These are phyloP conservation scores for Acrodontium crateriforme DNA, from an alignment of 2,329 filamentous ascomycete species.

Conservation along the genomic window DNA sequence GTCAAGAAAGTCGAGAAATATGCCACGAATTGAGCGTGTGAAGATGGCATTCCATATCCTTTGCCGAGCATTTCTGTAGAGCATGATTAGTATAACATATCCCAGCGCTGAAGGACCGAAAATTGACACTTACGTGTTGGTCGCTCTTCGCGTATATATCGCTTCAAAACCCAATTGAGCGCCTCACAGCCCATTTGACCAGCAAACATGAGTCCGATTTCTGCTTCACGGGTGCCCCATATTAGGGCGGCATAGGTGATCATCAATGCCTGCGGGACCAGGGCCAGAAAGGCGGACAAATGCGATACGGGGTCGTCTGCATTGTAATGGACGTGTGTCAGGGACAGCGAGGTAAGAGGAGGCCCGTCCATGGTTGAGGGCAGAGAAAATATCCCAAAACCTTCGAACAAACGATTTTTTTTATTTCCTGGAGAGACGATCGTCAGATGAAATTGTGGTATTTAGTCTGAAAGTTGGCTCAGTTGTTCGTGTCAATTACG, in stretches of 20 bases:
- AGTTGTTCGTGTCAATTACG: too few relatives aligned
- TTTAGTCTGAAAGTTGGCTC: too few relatives aligned
- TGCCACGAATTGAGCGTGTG: constrained; percentile 85
- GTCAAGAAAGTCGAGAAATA: constrained; percentile 79
- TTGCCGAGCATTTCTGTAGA: constrained; percentile 62
- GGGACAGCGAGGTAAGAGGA: constrained; percentile 73
- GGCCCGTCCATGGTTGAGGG: constrained; percentile 30
- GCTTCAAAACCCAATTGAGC: constrained; percentile 79
- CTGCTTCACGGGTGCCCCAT: constrained; percentile 80
- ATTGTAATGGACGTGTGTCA: constrained; percentile 97
- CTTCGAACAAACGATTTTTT: too few relatives aligned
- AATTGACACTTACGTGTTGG: constrained; percentile 51
- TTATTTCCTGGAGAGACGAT: too few relatives aligned
- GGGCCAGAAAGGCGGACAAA: constrained; percentile 82
- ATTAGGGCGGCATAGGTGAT: constrained; percentile 81
- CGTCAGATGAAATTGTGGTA: too few relatives aligned
- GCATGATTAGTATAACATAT: too few relatives aligned
- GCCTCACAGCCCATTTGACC: constrained; percentile 88
- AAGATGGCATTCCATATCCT: constrained; percentile 94
- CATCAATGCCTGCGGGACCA: constrained; percentile 82
- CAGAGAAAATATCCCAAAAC: too few relatives aligned
- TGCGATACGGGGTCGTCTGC: constrained; percentile 74
- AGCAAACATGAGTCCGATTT: constrained; percentile 77
- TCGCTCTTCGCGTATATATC: constrained; percentile 81
- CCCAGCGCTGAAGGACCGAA: too few relatives aligned